A percentile compares a stretch with the other conserved stretches of the same genome.
Evolutionary conservation across 257 asterid species (phyloP).

Genomic region (Phtheirospermum japonicum): DNA sequence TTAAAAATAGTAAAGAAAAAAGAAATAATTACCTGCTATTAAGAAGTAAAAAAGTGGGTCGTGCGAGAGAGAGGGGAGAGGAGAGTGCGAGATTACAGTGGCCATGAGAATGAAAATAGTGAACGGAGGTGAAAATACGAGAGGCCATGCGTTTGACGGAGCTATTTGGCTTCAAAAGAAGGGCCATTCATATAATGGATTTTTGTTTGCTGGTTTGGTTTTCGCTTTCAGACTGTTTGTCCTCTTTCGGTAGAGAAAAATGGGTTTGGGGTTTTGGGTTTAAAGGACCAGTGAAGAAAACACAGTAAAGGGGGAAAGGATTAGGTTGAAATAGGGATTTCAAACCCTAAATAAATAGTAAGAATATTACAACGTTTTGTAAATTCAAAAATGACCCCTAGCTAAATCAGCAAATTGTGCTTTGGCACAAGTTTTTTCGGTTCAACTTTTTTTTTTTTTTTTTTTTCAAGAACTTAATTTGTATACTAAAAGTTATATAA

Average conservation of each 20-base stretch:
- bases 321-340: background rate
- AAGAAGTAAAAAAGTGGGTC: constrained; percentile 33
- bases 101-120: constrained; percentile 33
- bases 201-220: background rate
- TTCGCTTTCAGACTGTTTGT: constrained; percentile 19
- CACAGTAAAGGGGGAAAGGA: constrained; percentile 27
- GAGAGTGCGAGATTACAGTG: constrained; percentile 25
- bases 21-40: constrained; percentile 29
- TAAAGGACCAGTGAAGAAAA: background rate
- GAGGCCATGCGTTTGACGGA: constrained; percentile 52
- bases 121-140: constrained; percentile 35
- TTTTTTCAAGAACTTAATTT: too few relatives aligned
- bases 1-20: background rate
- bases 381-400: background rate
- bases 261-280: constrained; percentile 31
- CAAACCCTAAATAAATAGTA: constrained; percentile 16
- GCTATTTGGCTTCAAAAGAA: constrained; percentile 44
- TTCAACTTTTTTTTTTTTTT: too few relatives aligned
- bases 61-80: constrained; percentile 30
- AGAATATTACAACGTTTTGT: background rate
- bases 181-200: constrained; percentile 46
- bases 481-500: too few relatives aligned
- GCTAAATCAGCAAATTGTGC: too few relatives aligned
- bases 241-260: constrained; percentile 17
- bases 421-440: too few relatives aligned